These are phyloP conservation scores for Phallus indusiatus DNA, from an alignment of 768 basidiomycete genomes.

Conservation along the genomic window DNA sequence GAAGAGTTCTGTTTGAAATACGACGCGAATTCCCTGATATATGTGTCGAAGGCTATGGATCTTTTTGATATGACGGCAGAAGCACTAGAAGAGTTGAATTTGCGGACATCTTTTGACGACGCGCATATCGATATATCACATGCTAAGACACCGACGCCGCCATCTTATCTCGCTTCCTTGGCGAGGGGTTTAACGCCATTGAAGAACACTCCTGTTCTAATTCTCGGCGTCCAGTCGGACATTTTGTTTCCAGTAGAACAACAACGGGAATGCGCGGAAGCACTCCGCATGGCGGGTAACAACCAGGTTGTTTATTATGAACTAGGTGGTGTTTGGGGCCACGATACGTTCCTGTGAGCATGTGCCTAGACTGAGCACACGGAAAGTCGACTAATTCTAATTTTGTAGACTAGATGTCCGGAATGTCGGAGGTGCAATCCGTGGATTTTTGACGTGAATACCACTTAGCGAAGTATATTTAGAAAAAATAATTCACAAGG, in stretches of 20 bases:
- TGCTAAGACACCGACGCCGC: constrained; percentile 36
- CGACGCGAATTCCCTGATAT: constrained; percentile 97
- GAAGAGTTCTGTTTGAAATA: constrained; percentile 98
- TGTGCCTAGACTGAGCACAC: background rate
- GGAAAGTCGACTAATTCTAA: background rate
- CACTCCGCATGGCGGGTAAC: constrained; percentile 85
- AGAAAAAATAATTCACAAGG: too few species aligned
- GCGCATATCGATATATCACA: constrained; percentile 54
- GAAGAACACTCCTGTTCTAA: constrained; percentile 64
- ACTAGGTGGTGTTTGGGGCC: constrained; percentile 98
- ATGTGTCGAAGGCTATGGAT: constrained; percentile 99
- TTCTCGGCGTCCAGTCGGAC: constrained; percentile 94
- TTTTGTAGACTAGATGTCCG: constrained; percentile 61
- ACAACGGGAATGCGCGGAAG: constrained; percentile 90
- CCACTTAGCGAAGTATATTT: too few species aligned
- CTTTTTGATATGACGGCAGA: constrained; percentile 89
- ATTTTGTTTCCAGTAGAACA: constrained; percentile 97
- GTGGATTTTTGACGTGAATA: constrained; percentile 68
- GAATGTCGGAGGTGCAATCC: constrained; percentile 86
- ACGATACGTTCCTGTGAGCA: constrained; percentile 90
- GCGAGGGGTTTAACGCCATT: constrained; percentile 73
- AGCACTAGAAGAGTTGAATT: constrained; percentile 58
- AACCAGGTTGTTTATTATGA: constrained; percentile 89
- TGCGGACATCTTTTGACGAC: constrained; percentile 53
- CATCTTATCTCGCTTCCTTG: constrained; percentile 68